Evolutionary conservation across 2,329 filamentous ascomycete species (phyloP).

Genomic region (Stemphylium vesicarium): DNA sequence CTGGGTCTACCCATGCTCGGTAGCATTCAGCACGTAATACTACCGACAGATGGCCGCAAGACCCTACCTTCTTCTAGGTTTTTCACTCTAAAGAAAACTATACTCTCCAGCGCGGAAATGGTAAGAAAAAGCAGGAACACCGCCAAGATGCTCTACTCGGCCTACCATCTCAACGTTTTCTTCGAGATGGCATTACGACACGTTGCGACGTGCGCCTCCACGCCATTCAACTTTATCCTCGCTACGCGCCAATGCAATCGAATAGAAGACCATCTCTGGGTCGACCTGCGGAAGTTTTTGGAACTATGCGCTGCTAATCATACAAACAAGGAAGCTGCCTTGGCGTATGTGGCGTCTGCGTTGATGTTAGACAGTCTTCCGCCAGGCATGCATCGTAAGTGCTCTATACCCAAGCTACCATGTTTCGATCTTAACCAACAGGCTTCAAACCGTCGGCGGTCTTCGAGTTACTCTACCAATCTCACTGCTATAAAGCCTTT

Average conservation of each 20-base stretch:
- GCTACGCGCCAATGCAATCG: slow-evolving; percentile 8
- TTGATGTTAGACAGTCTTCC: slow-evolving; percentile 12
- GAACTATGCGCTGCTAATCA: slow-evolving; percentile 4
- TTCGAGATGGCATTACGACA: slow-evolving; percentile 15
- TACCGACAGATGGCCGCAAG: slow-evolving; percentile 1
- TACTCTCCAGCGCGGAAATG: slow-evolving; percentile 5
- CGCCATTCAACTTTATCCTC: slow-evolving; percentile 13
- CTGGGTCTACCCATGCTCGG: not conserved
- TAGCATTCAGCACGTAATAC: not conserved
- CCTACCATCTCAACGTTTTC: slow-evolving; percentile 13
- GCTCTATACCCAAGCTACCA: slow-evolving; percentile 3
- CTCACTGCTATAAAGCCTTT: slow-evolving; percentile 8
- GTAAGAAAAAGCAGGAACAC: slow-evolving; percentile 9
- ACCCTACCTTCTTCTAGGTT: not conserved
- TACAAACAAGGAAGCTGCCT: slow-evolving; percentile 5
- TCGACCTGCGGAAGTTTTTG: slow-evolving; percentile 11
- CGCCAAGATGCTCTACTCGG: slow-evolving; percentile 15
- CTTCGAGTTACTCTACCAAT: slow-evolving; percentile 6
- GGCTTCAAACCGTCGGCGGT: slow-evolving; percentile 3
- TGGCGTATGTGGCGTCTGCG: slow-evolving; percentile 10
- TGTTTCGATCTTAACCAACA: not conserved
- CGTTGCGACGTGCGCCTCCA: not conserved
- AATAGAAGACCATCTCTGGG: slow-evolving; percentile 9
- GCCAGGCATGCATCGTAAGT: slow-evolving; percentile 19
- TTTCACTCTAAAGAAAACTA: slow-evolving; percentile 7